Evolutionary conservation across 768 basidiomycete genomes (phyloP).

Genomic region (Pleurotus pulmonarius): DNA sequence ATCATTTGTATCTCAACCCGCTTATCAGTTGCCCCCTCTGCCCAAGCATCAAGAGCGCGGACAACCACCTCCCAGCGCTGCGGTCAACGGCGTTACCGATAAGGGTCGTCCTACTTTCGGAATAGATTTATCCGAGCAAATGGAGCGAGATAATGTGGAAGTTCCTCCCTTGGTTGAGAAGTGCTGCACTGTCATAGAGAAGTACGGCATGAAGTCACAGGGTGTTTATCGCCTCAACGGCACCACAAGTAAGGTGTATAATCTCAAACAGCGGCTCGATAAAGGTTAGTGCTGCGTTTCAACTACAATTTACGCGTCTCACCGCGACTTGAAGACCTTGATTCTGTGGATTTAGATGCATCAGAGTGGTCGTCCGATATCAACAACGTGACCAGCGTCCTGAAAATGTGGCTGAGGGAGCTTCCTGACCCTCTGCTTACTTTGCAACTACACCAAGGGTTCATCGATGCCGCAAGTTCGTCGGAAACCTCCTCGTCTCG

Average conservation of each 20-base stretch:
- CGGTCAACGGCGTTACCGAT: constrained; percentile 31
- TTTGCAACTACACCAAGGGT: constrained; percentile 77
- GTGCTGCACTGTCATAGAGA: constrained; percentile 90
- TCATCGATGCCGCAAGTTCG: constrained; percentile 94
- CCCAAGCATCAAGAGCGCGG: constrained; percentile 32
- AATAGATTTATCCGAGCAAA: constrained; percentile 88
- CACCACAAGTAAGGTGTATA: constrained; percentile 80
- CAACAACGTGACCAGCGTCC: constrained; percentile 90
- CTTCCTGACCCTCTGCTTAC: constrained; percentile 93
- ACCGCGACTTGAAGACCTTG: constrained; percentile 53
- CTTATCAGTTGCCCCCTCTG: constrained; percentile 59
- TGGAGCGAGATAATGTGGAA: constrained; percentile 86
- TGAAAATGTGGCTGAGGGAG: constrained; percentile 96
- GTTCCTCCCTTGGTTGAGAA: constrained; percentile 85
- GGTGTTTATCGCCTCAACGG: constrained; percentile 96
- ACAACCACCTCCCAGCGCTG: constrained; percentile 12
- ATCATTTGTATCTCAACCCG: background rate
- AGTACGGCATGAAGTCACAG: constrained; percentile 75
- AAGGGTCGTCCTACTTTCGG: constrained; percentile 86
- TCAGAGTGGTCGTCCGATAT: constrained; percentile 93
- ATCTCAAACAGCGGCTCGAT: constrained; percentile 81
- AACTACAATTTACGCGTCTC: background rate
- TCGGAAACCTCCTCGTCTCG: constrained; percentile 10
- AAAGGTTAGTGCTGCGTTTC: constrained; percentile 48
- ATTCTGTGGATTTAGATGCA: constrained; percentile 80